phyloP scores from a whole-genome alignment of 1,139 yeast genomes.

The Meyerozyma smithsonii region DNA sequence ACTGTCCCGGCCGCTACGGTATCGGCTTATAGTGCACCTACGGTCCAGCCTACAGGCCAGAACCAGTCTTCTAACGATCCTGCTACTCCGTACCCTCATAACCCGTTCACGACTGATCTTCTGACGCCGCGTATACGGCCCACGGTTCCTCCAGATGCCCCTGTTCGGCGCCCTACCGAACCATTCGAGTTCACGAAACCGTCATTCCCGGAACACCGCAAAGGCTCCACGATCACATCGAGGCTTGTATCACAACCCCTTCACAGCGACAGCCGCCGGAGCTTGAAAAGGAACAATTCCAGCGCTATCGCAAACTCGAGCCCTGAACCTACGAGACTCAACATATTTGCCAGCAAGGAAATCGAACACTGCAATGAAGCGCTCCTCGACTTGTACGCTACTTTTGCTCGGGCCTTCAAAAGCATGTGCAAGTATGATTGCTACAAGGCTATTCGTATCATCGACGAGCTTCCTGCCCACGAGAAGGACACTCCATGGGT shows the following conservation, averaged over 20 bases:
- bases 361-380: slow-evolving; percentile 41
- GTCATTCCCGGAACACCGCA: slow-evolving; percentile 21
- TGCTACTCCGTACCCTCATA: background rate
- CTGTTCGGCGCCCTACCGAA: slow-evolving; percentile 38
- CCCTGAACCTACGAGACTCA: slow-evolving; percentile 1
- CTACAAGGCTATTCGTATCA: slow-evolving; percentile 67
- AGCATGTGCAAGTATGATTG: slow-evolving; percentile 71
- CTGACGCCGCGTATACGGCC: slow-evolving; percentile 48
- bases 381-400: slow-evolving; percentile 48
- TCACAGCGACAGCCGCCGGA: slow-evolving; percentile 6
- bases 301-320: slow-evolving; percentile 6
- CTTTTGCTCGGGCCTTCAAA: slow-evolving; percentile 62
- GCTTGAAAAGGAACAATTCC: slow-evolving; percentile 6
- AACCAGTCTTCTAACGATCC: background rate
- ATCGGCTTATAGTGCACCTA: background rate
- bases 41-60: background rate
- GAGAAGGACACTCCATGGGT: slow-evolving; percentile 86
- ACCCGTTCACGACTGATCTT: background rate
- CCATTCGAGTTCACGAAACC: slow-evolving; percentile 31
- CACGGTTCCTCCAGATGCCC: slow-evolving; percentile 47
- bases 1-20: slow-evolving; percentile 2
- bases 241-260: slow-evolving; percentile 49
- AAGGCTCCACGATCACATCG: slow-evolving; percentile 48
- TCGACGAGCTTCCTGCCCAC: slow-evolving; percentile 57
- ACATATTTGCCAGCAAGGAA: slow-evolving; percentile 21